Conservation (phyloP, 768 basidiomycete genomes). For the Hypholoma fasciculare region DNA sequence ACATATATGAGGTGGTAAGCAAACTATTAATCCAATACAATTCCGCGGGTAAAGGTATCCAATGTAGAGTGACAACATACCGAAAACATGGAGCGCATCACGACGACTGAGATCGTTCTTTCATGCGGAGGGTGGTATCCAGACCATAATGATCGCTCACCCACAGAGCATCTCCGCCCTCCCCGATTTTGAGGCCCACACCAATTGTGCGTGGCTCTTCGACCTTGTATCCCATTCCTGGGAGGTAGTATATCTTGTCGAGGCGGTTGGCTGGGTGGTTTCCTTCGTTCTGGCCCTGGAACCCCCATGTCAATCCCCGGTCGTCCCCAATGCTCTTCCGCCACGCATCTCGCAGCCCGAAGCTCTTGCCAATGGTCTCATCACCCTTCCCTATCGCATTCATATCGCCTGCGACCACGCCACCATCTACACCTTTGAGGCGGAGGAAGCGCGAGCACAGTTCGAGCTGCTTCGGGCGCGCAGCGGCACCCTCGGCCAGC, state of each 20-base stretch:
- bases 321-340: slow-evolving; percentile 41
- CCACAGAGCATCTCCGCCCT: slow-evolving; percentile 38
- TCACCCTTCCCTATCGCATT: slow-evolving; percentile 59
- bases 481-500: slow-evolving; percentile 38
- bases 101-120: slow-evolving; percentile 4
- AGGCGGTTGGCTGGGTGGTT: slow-evolving; percentile 53
- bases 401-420: slow-evolving; percentile 73
- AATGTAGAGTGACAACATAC: background rate
- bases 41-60: background rate
- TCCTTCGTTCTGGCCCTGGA: slow-evolving; percentile 44
- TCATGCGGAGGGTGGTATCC: slow-evolving; percentile 32
- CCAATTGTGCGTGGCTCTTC: slow-evolving; percentile 58
- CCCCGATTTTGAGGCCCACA: slow-evolving; percentile 45
- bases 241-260: slow-evolving; percentile 66
- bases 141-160: slow-evolving; percentile 74
- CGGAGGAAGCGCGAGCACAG: slow-evolving; percentile 52
- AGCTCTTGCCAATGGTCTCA: slow-evolving; percentile 34
- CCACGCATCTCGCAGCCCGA: slow-evolving; percentile 65
- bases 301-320: slow-evolving; percentile 68
- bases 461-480: slow-evolving; percentile 51
- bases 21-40: background rate
- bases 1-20: background rate
- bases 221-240: slow-evolving; percentile 48
- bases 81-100: background rate
- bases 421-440: slow-evolving; percentile 49